phyloP scores from a whole-genome alignment of 2,329 filamentous ascomycete species.

The Cryphonectria naterciae region DNA sequence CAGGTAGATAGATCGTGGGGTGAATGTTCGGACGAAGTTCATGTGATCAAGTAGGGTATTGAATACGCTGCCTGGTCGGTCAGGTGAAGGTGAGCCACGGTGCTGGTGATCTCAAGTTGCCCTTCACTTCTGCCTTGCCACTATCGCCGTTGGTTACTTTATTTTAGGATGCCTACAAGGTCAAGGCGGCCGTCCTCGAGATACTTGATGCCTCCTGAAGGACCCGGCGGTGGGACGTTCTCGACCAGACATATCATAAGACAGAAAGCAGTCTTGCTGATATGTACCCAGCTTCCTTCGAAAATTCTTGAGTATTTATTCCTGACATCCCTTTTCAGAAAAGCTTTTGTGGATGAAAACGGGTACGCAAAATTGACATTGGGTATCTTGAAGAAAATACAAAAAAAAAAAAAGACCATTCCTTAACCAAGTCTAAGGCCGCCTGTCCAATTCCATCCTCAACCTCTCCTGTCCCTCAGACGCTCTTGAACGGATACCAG shows the following conservation, averaged over 20 bases:
- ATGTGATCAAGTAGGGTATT: no score
- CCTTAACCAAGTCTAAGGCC: neutral
- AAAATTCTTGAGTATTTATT: no score
- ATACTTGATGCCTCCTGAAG: no score
- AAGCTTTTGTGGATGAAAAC: neutral
- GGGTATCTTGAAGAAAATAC: neutral
- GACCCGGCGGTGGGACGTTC: no score
- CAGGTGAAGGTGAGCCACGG: neutral
- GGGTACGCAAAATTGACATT: neutral
- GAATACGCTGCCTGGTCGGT: no score
- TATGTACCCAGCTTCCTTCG: no score
- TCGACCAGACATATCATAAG: no score
- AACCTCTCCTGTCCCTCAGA: slow-evolving; percentile 8
- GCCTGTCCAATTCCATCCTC: neutral
- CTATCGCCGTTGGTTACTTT: no score
- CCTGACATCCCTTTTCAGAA: no score
- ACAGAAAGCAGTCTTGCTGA: no score
- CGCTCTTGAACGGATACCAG: slow-evolving; percentile 15
- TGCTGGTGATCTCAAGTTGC: neutral
- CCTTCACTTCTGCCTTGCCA: neutral
- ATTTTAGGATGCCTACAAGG: no score
- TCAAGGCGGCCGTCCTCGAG: no score
- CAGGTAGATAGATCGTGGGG: neutral
- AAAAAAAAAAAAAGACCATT: neutral
- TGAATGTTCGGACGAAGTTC: neutral